A percentile compares a stretch with the other conserved stretches of the same genome.
Evolutionary conservation across 1,284 basidiomycete genomes (phyloP).

Genomic region (Fomes fomentarius): DNA sequence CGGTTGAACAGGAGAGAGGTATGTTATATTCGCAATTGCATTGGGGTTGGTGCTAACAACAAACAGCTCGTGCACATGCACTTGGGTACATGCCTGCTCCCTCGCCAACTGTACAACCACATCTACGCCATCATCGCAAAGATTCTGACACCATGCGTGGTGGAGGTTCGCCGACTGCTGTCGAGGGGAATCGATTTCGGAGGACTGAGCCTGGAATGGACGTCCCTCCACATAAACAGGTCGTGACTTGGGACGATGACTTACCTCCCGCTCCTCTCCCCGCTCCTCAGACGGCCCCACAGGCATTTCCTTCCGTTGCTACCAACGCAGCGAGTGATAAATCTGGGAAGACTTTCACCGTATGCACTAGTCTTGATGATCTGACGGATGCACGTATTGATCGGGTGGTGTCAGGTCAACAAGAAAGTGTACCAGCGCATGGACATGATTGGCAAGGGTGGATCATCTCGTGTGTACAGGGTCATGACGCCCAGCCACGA

Average conservation of each 20-base stretch:
- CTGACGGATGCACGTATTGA: too few species aligned
- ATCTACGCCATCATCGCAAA: slow-evolving; percentile 56
- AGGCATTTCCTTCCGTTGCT: not conserved
- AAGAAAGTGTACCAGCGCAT: slow-evolving; percentile 81
- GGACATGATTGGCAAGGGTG: slow-evolving; percentile 89
- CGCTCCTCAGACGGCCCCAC: not conserved
- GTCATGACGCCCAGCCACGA: slow-evolving; percentile 79
- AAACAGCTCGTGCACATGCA: slow-evolving; percentile 27
- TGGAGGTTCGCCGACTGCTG: slow-evolving; percentile 41
- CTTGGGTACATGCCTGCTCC: slow-evolving; percentile 30
- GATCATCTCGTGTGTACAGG: slow-evolving; percentile 91
- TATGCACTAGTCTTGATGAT: too few species aligned
- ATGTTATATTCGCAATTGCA: slow-evolving; percentile 5
- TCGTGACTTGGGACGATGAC: slow-evolving; percentile 18
- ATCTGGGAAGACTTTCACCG: not conserved
- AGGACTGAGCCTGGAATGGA: slow-evolving; percentile 69
- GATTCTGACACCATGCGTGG: slow-evolving; percentile 72
- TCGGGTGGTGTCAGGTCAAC: slow-evolving; percentile 69
- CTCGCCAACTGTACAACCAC: slow-evolving; percentile 32
- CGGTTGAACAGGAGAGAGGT: slow-evolving; percentile 37
- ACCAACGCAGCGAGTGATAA: not conserved
- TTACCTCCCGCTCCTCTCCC: slow-evolving; percentile 14
- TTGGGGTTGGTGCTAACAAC: not conserved
- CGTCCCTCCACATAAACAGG: slow-evolving; percentile 36
- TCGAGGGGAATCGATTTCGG: slow-evolving; percentile 47